phyloP scores from a whole-genome alignment of 1,284 basidiomycete genomes.

The Ceratobasidium sp. region DNA sequence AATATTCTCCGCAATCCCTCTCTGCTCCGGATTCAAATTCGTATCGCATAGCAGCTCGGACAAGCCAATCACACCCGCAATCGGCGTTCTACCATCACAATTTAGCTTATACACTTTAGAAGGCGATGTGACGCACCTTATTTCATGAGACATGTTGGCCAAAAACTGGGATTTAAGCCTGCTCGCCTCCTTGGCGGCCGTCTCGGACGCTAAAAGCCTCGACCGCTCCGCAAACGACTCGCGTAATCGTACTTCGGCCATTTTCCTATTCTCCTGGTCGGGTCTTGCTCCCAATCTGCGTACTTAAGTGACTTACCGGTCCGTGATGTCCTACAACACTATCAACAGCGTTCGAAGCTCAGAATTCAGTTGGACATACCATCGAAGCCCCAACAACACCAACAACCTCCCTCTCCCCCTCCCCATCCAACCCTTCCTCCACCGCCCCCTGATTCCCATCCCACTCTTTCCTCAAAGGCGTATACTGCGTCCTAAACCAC shows the following conservation, averaged over 20 bases:
- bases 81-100: constrained; percentile 22
- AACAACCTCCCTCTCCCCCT: constrained; percentile 26
- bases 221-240: constrained; percentile 43
- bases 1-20: constrained; percentile 40
- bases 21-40: constrained; percentile 28
- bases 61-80: constrained; percentile 41
- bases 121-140: constrained; percentile 16
- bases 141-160: constrained; percentile 46
- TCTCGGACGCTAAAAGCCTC: constrained; percentile 38
- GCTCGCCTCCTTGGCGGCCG: constrained; percentile 45
- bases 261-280: constrained; percentile 5
- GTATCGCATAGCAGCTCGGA: constrained; percentile 45
- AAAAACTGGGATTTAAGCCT: constrained; percentile 43
- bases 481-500: constrained; percentile 44
- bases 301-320: constrained; percentile 23
- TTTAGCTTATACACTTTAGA: neutral
- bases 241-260: constrained; percentile 35
- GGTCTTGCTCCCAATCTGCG: neutral
- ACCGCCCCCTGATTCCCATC: constrained; percentile 12
- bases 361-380: constrained; percentile 5
- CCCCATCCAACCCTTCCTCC: neutral
- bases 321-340: constrained; percentile 29
- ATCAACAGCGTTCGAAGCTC: neutral
- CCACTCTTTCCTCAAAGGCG: constrained; percentile 36
- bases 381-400: constrained; percentile 38